These are phyloP conservation scores for Blastocladiella britannica DNA, from an alignment of 192 early-diverging fungal species.

Conservation along the genomic window DNA sequence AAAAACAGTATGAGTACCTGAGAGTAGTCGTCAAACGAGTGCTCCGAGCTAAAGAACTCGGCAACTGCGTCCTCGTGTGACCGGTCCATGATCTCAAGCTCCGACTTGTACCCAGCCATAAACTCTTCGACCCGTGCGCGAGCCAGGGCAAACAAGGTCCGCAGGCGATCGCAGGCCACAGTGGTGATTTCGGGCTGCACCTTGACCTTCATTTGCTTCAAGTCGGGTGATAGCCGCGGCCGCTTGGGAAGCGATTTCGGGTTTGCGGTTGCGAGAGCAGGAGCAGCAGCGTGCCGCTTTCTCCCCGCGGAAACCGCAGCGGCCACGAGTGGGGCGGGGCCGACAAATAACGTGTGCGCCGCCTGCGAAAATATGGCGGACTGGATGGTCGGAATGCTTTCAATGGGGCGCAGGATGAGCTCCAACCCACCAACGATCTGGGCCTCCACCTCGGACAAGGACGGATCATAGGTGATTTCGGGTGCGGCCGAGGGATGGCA, in stretches of 20 bases:
- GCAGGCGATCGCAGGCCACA: conserved; percentile 9
- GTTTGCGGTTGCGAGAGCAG: too few relatives aligned
- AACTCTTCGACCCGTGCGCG: conserved; percentile 22
- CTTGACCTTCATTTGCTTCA: conserved; percentile 8
- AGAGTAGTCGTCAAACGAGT: conserved; percentile 29
- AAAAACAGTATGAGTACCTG: conserved; percentile 6
- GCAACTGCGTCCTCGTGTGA: conserved; percentile 11
- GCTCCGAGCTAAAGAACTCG: conserved; percentile 20
- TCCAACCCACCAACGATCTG: conserved; percentile 22
- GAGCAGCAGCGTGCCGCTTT: too few relatives aligned
- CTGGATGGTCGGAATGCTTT: conserved; percentile 22
- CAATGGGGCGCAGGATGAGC: conserved; percentile 22
- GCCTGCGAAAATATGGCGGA: conserved; percentile 9
- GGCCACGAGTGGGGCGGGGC: too few relatives aligned
- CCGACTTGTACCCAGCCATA: conserved; percentile 20
- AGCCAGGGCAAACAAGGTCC: conserved; percentile 21
- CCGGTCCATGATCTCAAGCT: conserved; percentile 15
- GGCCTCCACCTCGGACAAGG: conserved; percentile 23
- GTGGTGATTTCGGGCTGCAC: conserved; percentile 16
- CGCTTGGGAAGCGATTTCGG: conserved; percentile 2
- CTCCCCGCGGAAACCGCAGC: too few relatives aligned
- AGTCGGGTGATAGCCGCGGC: conserved; percentile 9
- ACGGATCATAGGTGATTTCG: conserved; percentile 28
- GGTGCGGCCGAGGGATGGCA: conserved; percentile 21
- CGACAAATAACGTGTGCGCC: background rate